Evolutionary conservation across 768 basidiomycete genomes (phyloP), one percentile per base, ranked within the genome.

Genomic region (Psilocybe azurescens): DNA sequence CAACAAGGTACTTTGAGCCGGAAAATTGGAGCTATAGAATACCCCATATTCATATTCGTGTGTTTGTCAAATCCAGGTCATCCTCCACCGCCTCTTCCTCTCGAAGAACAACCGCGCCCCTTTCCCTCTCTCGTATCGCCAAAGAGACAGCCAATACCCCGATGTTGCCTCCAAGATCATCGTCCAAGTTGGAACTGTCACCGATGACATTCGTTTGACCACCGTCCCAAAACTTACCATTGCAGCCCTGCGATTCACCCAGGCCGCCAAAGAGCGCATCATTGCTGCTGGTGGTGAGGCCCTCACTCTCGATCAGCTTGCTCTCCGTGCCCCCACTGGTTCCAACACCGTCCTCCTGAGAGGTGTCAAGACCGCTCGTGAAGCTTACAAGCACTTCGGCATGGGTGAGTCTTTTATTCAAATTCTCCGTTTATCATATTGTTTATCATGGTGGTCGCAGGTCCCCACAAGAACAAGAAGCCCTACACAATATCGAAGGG

Each of bases 381-480:
- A 99, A 79, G 93, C 95, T 54, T 88, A 92, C 83, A 95, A 94
- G 79, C 97, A 99, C 87, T 98, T 98, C 77, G 97, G 97, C 79
- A 94, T 94, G 93, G 94, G 90, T 81, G 62, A 60, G 79, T 72
- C 13, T 39, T 47, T 44, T 29, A 60, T 28, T 7, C 29, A n/a
- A 47, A 10, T 55, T 44, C 16, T 16, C 50, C 24, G 39, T 38
- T 18, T 24, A 39, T 32, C 4, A 53, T 54, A 7, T 56, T 20
- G 14, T 33, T 9, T 46, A 38, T 28, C 47, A n/a, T 18, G 10
- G 29, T 38, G n/a, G 44, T 52, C 57, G 11, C 63, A 84, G 87
- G 91, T 67, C 95, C 95, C 59, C 94, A 96, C 89, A 94, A 98
- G 82, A 84, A 97, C 90, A 98, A 97, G 86, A 97, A 96, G 83